These are phyloP conservation scores for Neospermospora avenae DNA, from an alignment of 2,329 filamentous ascomycete genomes.

Conservation along the genomic window DNA sequence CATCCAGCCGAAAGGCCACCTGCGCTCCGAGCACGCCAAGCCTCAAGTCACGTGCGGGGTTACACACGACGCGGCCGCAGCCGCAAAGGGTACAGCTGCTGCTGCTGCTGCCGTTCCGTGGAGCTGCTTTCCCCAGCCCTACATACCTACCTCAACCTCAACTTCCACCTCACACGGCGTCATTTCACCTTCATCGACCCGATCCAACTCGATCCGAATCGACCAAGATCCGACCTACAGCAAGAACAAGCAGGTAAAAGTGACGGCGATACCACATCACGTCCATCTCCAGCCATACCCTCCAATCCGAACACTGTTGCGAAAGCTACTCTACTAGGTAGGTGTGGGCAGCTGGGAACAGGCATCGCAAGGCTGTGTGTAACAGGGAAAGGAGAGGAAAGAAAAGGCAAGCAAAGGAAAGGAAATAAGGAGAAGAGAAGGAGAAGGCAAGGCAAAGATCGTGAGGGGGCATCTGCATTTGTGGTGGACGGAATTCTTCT, in stretches of 20 bases:
- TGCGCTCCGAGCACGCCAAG: neutral
- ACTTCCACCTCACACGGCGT: neutral
- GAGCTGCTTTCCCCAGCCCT: too few species aligned
- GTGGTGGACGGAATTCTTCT: slow-evolving; percentile 17
- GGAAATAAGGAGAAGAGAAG: neutral
- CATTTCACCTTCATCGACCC: neutral
- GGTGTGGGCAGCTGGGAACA: neutral
- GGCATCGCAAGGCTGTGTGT: slow-evolving; percentile 4
- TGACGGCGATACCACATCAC: neutral
- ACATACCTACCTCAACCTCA: neutral
- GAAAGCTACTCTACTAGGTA: neutral
- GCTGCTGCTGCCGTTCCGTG: too few species aligned
- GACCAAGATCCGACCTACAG: neutral
- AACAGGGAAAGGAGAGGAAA: neutral
- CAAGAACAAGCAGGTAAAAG: too few species aligned
- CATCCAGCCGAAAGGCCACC: neutral
- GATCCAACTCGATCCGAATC: neutral
- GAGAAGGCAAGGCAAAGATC: too few species aligned
- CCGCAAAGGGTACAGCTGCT: too few species aligned
- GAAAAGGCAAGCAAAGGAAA: neutral
- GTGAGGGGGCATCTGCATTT: slow-evolving; percentile 14
- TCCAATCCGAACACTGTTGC: neutral
- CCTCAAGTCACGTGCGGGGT: too few species aligned
- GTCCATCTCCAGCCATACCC: neutral
- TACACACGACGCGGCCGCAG: too few species aligned